Evolutionary conservation across 176 grass and related monocot genomes (phyloP).

Genomic region (Oryza meridionalis): DNA sequence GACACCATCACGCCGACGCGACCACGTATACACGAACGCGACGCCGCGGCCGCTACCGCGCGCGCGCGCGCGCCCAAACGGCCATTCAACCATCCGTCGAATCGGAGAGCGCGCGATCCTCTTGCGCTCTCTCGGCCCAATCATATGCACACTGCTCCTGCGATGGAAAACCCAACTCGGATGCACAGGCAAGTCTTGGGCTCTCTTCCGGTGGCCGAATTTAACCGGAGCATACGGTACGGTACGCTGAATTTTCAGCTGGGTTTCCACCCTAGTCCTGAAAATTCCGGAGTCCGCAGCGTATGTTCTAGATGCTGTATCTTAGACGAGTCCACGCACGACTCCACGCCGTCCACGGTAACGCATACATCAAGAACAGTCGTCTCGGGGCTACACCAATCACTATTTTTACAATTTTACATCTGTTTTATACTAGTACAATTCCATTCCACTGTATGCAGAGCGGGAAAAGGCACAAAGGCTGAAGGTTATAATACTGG

Average conservation of each 20-base stretch:
- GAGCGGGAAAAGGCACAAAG: not conserved
- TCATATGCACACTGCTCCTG: no score
- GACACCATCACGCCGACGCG: not conserved
- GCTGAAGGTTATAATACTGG: not conserved
- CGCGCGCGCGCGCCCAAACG: no score
- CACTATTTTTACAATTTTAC: not conserved
- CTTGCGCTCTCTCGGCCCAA: no score
- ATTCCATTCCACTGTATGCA: not conserved
- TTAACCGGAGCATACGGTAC: no score
- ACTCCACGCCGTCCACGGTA: not conserved
- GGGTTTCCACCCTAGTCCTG: not conserved
- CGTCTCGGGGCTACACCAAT: not conserved
- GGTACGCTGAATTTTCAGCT: not conserved
- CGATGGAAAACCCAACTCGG: not conserved
- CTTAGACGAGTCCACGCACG: not conserved
- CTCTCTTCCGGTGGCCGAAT: not conserved
- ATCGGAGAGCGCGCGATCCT: no score
- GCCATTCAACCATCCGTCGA: no score
- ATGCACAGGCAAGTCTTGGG: not conserved
- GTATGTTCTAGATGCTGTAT: not conserved
- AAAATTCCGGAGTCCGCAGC: not conserved
- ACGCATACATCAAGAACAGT: slow-evolving; percentile 3
- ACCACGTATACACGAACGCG: not conserved
- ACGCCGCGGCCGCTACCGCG: not conserved
- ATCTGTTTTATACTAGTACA: not conserved